A percentile compares a stretch with the other conserved stretches of the same genome.
Evolutionary conservation across 2,329 filamentous ascomycete species (phyloP).

Genomic region (Fusarium proliferatum): DNA sequence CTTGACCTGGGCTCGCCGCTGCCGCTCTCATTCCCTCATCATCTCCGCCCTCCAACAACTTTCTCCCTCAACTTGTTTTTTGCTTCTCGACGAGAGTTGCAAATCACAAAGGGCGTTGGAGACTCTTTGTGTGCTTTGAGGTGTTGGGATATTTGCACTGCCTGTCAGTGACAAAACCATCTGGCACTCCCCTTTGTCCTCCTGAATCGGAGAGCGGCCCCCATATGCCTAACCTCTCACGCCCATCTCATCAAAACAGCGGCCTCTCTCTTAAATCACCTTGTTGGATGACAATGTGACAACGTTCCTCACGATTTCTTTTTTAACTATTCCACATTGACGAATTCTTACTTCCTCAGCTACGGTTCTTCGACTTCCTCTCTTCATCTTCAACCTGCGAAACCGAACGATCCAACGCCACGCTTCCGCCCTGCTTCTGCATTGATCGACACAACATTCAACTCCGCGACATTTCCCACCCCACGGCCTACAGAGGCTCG

Average conservation of each 20-base stretch:
- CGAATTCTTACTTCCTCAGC: slow-evolving; percentile 12
- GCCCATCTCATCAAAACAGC: slow-evolving; percentile 41
- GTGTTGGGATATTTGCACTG: slow-evolving; percentile 34
- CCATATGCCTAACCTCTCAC: slow-evolving; percentile 29
- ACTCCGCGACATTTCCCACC: slow-evolving; percentile 44
- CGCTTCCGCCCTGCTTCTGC: slow-evolving; percentile 24
- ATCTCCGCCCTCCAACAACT: slow-evolving; percentile 50
- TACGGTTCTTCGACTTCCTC: not conserved
- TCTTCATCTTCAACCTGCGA: slow-evolving; percentile 7
- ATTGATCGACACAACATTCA: slow-evolving; percentile 42
- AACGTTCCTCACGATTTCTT: slow-evolving; percentile 32
- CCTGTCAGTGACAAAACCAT: slow-evolving; percentile 27
- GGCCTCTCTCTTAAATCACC: slow-evolving; percentile 43
- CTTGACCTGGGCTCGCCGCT: slow-evolving; percentile 40
- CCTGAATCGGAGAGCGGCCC: slow-evolving; percentile 37
- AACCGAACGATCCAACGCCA: slow-evolving; percentile 18
- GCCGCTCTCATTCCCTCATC: slow-evolving; percentile 47
- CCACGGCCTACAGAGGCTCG: slow-evolving; percentile 44
- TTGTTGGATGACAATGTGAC: slow-evolving; percentile 46
- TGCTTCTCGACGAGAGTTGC: slow-evolving; percentile 45
- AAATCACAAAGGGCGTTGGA: slow-evolving; percentile 41
- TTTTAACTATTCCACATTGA: slow-evolving; percentile 17
- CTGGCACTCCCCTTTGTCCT: slow-evolving; percentile 32
- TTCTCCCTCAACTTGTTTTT: slow-evolving; percentile 45
- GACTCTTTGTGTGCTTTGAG: slow-evolving; percentile 35